Conservation (phyloP, 352 stramenopile genomes). For the Pythium dissimile region DNA sequence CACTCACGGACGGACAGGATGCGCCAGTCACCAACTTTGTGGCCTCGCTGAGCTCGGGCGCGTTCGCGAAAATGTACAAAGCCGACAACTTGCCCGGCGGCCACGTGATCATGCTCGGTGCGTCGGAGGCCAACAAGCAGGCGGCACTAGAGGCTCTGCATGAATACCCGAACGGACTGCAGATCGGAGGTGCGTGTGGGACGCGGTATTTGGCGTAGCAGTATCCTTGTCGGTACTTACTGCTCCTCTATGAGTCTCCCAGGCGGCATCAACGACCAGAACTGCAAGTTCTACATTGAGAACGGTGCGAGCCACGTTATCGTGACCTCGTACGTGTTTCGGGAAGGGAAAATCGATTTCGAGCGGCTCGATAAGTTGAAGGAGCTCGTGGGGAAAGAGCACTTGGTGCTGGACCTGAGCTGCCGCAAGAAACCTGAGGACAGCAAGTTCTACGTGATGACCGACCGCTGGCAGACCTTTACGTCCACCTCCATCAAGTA, state of each 20-base stretch:
- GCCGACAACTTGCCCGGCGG: slow-evolving; percentile 88
- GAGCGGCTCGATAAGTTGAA: slow-evolving; percentile 64
- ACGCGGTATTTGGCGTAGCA: too few relatives aligned
- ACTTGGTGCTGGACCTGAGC: slow-evolving; percentile 93
- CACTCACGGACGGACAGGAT: slow-evolving; percentile 86
- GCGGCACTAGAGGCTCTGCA: slow-evolving; percentile 83
- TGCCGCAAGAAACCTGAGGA: slow-evolving; percentile 90
- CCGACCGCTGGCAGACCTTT: slow-evolving; percentile 97
- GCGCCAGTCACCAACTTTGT: slow-evolving; percentile 92
- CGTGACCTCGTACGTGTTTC: slow-evolving; percentile 97
- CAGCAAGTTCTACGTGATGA: slow-evolving; percentile 94
- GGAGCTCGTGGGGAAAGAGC: slow-evolving; percentile 71
- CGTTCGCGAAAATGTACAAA: slow-evolving; percentile 92
- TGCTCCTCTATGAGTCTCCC: not conserved
- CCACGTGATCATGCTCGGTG: slow-evolving; percentile 98
- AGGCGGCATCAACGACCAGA: slow-evolving; percentile 91
- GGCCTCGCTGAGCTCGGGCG: slow-evolving; percentile 57
- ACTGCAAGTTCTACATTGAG: slow-evolving; percentile 93
- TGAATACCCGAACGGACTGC: slow-evolving; percentile 91
- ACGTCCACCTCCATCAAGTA: slow-evolving; percentile 91
- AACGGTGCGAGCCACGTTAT: slow-evolving; percentile 97
- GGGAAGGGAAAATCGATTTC: slow-evolving; percentile 89
- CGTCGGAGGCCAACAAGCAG: slow-evolving; percentile 87
- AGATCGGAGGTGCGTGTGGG: slow-evolving; percentile 87
- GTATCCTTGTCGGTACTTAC: too few relatives aligned